A percentile compares a stretch with the other conserved stretches of the same genome.
Conservation (phyloP, 1,139 yeast species). For the Candida sp. region DNA sequence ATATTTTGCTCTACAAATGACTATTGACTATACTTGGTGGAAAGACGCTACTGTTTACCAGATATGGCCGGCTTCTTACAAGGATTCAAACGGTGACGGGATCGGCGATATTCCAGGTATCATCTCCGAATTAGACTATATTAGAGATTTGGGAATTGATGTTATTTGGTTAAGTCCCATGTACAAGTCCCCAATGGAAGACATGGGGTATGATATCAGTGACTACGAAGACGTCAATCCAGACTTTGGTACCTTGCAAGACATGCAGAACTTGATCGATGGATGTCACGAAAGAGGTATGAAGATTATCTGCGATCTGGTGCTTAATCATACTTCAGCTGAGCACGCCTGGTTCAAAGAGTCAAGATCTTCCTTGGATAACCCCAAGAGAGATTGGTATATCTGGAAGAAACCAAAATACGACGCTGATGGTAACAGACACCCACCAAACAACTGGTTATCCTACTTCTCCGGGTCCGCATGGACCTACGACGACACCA, state of each 20-base stretch:
- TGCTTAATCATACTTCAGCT: constrained; percentile 60
- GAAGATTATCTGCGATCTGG: constrained; percentile 58
- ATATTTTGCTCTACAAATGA: too few species aligned
- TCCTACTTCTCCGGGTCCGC: constrained; percentile 58
- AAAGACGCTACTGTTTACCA: constrained; percentile 60
- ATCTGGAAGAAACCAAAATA: constrained; percentile 56
- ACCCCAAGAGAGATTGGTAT: constrained; percentile 67
- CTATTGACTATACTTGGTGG: constrained; percentile 48
- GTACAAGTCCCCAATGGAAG: constrained; percentile 63
- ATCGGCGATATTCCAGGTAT: constrained; percentile 62
- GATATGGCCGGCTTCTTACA: constrained; percentile 62
- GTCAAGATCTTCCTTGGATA: constrained; percentile 51
- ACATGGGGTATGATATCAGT: constrained; percentile 67
- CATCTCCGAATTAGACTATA: constrained; percentile 53
- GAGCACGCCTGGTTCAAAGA: constrained; percentile 64
- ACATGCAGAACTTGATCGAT: constrained; percentile 51
- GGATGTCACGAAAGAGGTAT: constrained; percentile 54
- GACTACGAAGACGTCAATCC: constrained; percentile 57
- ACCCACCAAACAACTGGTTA: constrained; percentile 62
- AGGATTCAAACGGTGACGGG: constrained; percentile 63
- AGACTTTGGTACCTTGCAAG: constrained; percentile 56
- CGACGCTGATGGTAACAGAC: constrained; percentile 50
- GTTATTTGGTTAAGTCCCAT: constrained; percentile 63
- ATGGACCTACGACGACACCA: constrained; percentile 57
- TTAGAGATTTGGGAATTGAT: constrained; percentile 55